Conservation (phyloP, 495 filamentous ascomycete genomes). For the Daldinia grandis region DNA sequence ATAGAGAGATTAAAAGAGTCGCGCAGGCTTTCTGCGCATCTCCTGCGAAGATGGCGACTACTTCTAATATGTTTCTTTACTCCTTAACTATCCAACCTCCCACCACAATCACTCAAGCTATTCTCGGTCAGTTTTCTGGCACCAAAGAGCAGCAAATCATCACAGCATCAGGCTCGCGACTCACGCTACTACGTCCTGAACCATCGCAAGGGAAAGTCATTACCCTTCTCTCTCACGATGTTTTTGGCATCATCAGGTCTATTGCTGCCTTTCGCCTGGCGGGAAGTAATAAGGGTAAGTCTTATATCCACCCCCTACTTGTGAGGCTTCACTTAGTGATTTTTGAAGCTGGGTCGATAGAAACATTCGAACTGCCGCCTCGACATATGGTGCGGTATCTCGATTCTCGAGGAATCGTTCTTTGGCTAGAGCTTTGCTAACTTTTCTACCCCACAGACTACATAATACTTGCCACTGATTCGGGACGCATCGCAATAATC, state of each 20-base stretch:
- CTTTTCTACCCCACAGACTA: constrained; percentile 73
- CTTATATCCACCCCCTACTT: constrained; percentile 46
- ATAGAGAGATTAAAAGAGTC: constrained; percentile 47
- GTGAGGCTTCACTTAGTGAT: constrained; percentile 90
- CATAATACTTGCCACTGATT: constrained; percentile 94
- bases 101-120: constrained; percentile 85
- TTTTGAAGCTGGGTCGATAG: constrained; percentile 70
- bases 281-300: constrained; percentile 95
- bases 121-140: constrained; percentile 92
- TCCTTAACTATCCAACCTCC: constrained; percentile 92
- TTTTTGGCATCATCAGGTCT: constrained; percentile 92
- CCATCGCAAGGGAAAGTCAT: constrained; percentile 83
- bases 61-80: constrained; percentile 98
- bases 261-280: constrained; percentile 89
- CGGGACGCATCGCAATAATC: constrained; percentile 90
- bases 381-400: constrained; percentile 40
- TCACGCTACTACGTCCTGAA: constrained; percentile 88
- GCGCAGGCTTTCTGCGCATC: constrained; percentile 63
- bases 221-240: constrained; percentile 86
- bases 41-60: constrained; percentile 82
- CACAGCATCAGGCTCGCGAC: constrained; percentile 87
- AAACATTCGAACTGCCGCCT: constrained; percentile 55
- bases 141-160: constrained; percentile 97
- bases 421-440: constrained; percentile 66
- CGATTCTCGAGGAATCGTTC: constrained; percentile 7